Conservation (phyloP, 441 rosid species). For the Iberis amara region DNA sequence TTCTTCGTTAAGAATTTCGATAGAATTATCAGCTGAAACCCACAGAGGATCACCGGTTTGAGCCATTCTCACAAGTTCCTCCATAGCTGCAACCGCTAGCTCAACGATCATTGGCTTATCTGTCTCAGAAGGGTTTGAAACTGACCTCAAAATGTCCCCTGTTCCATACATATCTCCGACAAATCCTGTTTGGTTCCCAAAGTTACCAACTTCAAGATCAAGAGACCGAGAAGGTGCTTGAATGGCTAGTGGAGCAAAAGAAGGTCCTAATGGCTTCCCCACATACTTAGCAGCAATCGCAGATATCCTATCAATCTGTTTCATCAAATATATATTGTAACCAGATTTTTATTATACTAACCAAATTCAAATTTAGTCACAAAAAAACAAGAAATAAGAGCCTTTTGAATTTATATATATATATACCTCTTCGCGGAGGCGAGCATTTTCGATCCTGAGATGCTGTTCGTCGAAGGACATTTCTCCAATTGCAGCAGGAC, state of each 20-base stretch:
- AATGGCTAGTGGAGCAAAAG: slow-evolving; percentile 45
- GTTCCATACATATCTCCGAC: slow-evolving; percentile 76
- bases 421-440: slow-evolving; percentile 81
- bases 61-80: slow-evolving; percentile 82
- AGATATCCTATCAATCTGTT: slow-evolving; percentile 90
- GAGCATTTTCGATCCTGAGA: slow-evolving; percentile 80
- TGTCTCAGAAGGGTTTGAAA: slow-evolving; percentile 51
- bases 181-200: slow-evolving; percentile 53
- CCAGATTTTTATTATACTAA: too few relatives aligned
- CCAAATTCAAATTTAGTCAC: neutral
- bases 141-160: slow-evolving; percentile 51
- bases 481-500: slow-evolving; percentile 85
- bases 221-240: slow-evolving; percentile 57
- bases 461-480: slow-evolving; percentile 98
- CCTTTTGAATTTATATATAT: neutral
- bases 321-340: too few relatives aligned
- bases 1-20: slow-evolving; percentile 59
- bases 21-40: slow-evolving; percentile 42
- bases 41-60: slow-evolving; percentile 77
- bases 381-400: neutral
- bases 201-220: slow-evolving; percentile 59
- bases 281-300: slow-evolving; percentile 83
- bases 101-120: slow-evolving; percentile 92
- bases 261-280: slow-evolving; percentile 62
- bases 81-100: slow-evolving; percentile 97